A percentile compares a stretch with the other conserved stretches of the same genome.
Evolutionary conservation across 768 basidiomycete genomes (phyloP).

Genomic region (Favolaschia claudopus): DNA sequence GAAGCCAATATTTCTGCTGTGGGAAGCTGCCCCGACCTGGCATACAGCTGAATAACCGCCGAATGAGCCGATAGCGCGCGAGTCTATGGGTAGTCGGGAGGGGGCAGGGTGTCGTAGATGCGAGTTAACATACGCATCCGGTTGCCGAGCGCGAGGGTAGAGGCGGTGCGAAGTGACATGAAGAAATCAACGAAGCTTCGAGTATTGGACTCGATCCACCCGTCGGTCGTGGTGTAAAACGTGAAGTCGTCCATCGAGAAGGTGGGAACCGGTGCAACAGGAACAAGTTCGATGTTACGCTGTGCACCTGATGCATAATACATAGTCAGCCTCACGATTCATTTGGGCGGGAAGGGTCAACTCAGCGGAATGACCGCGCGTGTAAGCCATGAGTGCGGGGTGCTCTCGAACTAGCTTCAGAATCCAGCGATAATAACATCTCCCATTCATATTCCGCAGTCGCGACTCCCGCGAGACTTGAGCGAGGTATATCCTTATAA

Average conservation of each 20-base stretch:
- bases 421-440: no score
- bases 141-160: not conserved
- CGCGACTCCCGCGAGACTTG: no score
- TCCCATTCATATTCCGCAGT: no score
- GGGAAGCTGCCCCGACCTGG: slow-evolving; percentile 23
- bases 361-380: not conserved
- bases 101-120: not conserved
- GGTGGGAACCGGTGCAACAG: not conserved
- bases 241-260: not conserved
- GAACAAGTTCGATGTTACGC: not conserved
- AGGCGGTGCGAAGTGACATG: not conserved
- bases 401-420: no score
- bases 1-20: not conserved
- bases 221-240: not conserved
- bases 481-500: no score
- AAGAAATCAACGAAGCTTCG: not conserved
- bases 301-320: not conserved
- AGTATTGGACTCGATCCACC: not conserved
- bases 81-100: slow-evolving; percentile 16
- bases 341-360: not conserved
- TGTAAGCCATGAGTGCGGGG: no score
- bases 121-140: not conserved
- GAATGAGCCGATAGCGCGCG: slow-evolving; percentile 22
- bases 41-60: slow-evolving; percentile 23
- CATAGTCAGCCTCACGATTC: no score